A percentile compares a stretch with the other conserved stretches of the same genome.
Evolutionary conservation across 2,329 filamentous ascomycete species (phyloP).

Genomic region (Pyricularia sp.): DNA sequence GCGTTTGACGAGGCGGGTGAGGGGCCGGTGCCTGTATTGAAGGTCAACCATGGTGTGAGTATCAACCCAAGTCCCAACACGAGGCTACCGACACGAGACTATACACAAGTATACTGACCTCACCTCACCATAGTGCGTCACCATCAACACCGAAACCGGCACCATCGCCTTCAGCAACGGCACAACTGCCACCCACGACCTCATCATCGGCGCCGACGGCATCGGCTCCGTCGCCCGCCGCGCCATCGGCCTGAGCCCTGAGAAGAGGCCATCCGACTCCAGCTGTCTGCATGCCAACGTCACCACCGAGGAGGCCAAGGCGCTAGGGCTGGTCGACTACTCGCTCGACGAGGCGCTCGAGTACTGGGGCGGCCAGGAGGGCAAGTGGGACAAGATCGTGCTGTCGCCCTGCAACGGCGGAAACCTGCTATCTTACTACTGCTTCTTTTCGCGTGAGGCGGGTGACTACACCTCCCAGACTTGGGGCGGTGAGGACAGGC

Average conservation of each 20-base stretch:
- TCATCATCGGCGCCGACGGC: constrained; percentile 56
- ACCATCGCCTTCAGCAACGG: constrained; percentile 45
- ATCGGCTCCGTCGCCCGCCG: constrained; percentile 56
- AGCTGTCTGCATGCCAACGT: constrained; percentile 60
- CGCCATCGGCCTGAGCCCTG: constrained; percentile 53
- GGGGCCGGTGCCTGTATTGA: not conserved
- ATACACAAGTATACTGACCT: not conserved
- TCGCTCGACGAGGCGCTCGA: constrained; percentile 51
- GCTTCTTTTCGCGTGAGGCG: constrained; percentile 53
- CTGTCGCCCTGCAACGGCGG: constrained; percentile 60
- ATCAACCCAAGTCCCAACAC: too few species aligned
- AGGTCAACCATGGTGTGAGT: not conserved
- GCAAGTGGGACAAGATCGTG: constrained; percentile 52
- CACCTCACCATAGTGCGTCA: not conserved
- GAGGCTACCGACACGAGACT: too few species aligned
- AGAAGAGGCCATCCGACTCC: constrained; percentile 48
- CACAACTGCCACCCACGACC: constrained; percentile 38
- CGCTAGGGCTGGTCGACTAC: constrained; percentile 53
- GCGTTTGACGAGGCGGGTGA: constrained; percentile 33
- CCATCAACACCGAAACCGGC: not conserved
- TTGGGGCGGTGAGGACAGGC: constrained; percentile 23
- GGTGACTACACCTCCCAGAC: constrained; percentile 52
- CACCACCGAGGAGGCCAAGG: constrained; percentile 47
- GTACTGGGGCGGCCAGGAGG: constrained; percentile 61
- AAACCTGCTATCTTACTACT: constrained; percentile 46